Evolutionary conservation across 1,284 basidiomycete genomes (phyloP).

Genomic region (Polyporus tsugae): DNA sequence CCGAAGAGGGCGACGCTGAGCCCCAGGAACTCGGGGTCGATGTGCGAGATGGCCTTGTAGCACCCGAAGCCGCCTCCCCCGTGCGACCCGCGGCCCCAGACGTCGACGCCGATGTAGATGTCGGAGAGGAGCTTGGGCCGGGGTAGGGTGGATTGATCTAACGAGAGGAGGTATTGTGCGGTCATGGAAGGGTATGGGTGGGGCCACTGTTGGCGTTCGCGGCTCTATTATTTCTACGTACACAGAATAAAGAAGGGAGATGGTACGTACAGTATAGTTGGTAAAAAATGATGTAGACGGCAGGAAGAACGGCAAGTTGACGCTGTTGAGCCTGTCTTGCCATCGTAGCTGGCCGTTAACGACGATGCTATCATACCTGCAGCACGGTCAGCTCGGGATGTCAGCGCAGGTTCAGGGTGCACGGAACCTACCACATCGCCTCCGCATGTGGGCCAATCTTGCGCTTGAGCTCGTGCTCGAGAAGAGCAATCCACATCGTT

Average conservation of each 20-base stretch:
- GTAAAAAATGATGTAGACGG: conserved; percentile 78
- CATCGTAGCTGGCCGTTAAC: conserved; percentile 70
- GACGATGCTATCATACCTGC: conserved; percentile 85
- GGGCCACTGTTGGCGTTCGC: conserved; percentile 56
- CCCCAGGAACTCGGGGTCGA: conserved; percentile 61
- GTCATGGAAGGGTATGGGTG: conserved; percentile 57
- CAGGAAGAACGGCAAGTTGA: conserved; percentile 80
- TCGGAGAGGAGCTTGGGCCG: conserved; percentile 57
- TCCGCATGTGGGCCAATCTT: conserved; percentile 71
- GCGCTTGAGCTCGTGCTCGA: conserved; percentile 64
- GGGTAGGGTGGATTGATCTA: conserved; percentile 48
- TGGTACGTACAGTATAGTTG: conserved; percentile 73
- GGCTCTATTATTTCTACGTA: not conserved
- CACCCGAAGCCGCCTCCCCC: conserved; percentile 76
- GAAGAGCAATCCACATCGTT: conserved; percentile 73
- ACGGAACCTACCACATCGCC: conserved; percentile 63
- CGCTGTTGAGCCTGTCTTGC: conserved; percentile 79
- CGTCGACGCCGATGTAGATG: conserved; percentile 77
- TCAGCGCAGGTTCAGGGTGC: not conserved
- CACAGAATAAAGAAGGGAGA: not conserved
- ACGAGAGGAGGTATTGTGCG: conserved; percentile 61
- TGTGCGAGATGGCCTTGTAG: conserved; percentile 71
- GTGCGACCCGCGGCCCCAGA: conserved; percentile 79
- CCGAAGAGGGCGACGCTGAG: conserved; percentile 78
- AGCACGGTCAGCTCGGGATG: not conserved